Conservation (phyloP, 371 early-diverging fungal genomes). For the Mucor circinelloides region DNA sequence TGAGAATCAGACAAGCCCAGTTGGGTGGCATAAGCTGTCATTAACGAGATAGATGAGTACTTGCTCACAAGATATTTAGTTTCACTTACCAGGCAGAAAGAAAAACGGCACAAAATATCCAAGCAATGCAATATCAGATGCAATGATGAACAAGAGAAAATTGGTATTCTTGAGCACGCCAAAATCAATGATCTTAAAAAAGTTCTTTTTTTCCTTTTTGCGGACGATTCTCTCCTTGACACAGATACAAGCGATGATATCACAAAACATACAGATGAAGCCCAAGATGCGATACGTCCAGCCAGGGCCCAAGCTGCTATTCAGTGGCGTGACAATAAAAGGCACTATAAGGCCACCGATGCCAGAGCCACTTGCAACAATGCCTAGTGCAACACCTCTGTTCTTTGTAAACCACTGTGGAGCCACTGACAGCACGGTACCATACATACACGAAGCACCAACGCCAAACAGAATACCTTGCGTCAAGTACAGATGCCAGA, state of each 20-base stretch:
- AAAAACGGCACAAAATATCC: constrained; percentile 44
- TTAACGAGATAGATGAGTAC: not conserved
- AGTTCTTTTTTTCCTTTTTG: constrained; percentile 16
- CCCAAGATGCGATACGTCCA: constrained; percentile 65
- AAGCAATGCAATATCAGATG: constrained; percentile 32
- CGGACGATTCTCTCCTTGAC: constrained; percentile 43
- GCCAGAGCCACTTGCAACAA: constrained; percentile 80
- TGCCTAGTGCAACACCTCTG: constrained; percentile 74
- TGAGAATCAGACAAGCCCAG: constrained; percentile 35
- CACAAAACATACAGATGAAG: constrained; percentile 39
- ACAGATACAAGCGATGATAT: constrained; percentile 22
- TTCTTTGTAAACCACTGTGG: constrained; percentile 76
- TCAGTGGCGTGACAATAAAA: constrained; percentile 61
- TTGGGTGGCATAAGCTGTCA: constrained; percentile 30
- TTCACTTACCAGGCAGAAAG: constrained; percentile 29
- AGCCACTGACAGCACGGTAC: constrained; percentile 46
- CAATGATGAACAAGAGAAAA: constrained; percentile 28
- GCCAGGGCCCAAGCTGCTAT: constrained; percentile 53
- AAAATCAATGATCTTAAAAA: constrained; percentile 15
- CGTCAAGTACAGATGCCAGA: constrained; percentile 37
- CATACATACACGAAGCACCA: constrained; percentile 46
- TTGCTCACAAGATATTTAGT: not conserved
- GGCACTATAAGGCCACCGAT: constrained; percentile 76
- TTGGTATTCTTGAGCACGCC: constrained; percentile 16
- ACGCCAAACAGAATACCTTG: constrained; percentile 35